Conservation (phyloP, 176 grass and related monocot species). For the Puya raimondii region DNA sequence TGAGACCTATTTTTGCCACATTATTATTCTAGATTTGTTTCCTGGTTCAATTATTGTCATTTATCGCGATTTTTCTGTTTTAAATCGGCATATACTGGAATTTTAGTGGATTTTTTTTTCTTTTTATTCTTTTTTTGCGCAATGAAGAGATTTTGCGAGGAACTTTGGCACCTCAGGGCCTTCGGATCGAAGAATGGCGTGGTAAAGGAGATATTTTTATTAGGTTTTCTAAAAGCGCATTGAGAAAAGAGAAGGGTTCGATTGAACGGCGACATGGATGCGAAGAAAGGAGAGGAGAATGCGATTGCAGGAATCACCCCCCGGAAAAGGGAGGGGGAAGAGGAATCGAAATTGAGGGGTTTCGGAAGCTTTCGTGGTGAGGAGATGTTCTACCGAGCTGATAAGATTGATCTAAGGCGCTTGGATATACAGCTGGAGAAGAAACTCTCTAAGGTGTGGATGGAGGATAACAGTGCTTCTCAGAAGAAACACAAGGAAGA, state of each 20-base stretch:
- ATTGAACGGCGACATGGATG: slow-evolving; percentile 10
- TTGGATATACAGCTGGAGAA: slow-evolving; percentile 80
- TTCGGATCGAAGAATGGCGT: not conserved
- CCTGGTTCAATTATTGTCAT: too few species aligned
- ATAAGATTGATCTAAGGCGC: slow-evolving; percentile 54
- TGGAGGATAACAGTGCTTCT: slow-evolving; percentile 41
- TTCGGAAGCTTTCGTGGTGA: slow-evolving; percentile 18
- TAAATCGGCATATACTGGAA: not conserved
- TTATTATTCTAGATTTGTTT: too few species aligned
- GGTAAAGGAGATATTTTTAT: not conserved
- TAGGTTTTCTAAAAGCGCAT: not conserved
- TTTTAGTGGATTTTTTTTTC: not conserved
- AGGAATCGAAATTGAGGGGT: slow-evolving; percentile 1
- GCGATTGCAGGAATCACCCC: not conserved
- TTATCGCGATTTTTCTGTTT: too few species aligned
- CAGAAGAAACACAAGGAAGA: slow-evolving; percentile 27
- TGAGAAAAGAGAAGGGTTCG: not conserved
- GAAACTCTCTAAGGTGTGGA: slow-evolving; percentile 56
- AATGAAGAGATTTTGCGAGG: not conserved
- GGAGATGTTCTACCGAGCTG: slow-evolving; percentile 52
- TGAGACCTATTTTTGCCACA: too few species aligned
- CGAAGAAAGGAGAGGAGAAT: not conserved
- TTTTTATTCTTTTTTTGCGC: not conserved
- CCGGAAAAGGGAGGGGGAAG: not conserved
- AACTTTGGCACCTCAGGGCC: not conserved